Conservation (phyloP, 2,329 filamentous ascomycete species). For the Sclerotinia glacialis region DNA sequence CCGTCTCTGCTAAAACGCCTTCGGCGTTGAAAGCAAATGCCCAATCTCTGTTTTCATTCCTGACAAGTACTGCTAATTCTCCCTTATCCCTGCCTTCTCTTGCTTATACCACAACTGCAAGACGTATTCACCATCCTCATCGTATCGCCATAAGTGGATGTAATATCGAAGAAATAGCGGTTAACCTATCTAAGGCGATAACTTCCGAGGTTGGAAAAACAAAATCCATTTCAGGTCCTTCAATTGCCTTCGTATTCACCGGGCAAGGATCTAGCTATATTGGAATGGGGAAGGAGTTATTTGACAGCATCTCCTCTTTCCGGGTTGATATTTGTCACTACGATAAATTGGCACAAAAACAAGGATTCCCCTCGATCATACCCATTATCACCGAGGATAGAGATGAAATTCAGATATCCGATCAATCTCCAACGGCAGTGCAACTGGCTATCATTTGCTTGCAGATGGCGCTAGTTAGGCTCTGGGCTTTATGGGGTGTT, state of each 20-base stretch:
- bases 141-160: background rate
- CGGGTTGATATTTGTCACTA: background rate
- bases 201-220: background rate
- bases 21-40: too few relatives aligned
- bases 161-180: too few relatives aligned
- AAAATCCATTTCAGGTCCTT: background rate
- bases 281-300: background rate
- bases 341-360: background rate
- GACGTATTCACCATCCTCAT: slow-evolving; percentile 5
- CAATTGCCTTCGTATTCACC: slow-evolving; percentile 10
- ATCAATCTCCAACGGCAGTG: background rate
- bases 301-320: background rate
- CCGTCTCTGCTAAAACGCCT: background rate
- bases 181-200: background rate
- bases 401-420: background rate
- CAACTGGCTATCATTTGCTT: background rate
- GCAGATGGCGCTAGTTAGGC: slow-evolving; percentile 4
- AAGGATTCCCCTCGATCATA: slow-evolving; percentile 6
- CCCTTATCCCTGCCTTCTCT: background rate
- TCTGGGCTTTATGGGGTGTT: slow-evolving; percentile 4
- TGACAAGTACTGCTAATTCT: too few relatives aligned
- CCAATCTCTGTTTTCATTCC: too few relatives aligned
- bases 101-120: slow-evolving; percentile 14
- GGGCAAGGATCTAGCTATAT: slow-evolving; percentile 7
- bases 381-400: background rate